Conservation (phyloP, 2,329 filamentous ascomycete species). For the Zasmidium cellare region DNA sequence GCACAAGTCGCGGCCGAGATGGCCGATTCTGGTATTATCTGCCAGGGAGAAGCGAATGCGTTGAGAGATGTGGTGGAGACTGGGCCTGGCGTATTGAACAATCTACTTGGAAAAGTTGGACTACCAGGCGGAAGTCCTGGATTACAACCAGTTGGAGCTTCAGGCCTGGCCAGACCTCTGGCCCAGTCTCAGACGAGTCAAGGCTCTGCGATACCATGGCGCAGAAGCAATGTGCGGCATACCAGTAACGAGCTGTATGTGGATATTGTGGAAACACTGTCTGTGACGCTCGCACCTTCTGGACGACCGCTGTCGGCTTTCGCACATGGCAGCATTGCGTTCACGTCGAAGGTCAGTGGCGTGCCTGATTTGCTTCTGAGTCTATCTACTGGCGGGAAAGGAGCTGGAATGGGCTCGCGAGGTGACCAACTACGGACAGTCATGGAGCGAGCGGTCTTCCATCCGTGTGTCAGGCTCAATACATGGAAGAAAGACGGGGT, state of each 20-base stretch:
- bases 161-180: constrained; percentile 17
- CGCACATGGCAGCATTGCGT: constrained; percentile 88
- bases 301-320: constrained; percentile 84
- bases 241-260: constrained; percentile 97
- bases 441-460: constrained; percentile 88
- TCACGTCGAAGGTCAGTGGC: constrained; percentile 92
- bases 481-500: constrained; percentile 87
- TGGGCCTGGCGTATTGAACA: constrained; percentile 79
- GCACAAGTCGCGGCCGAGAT: constrained; percentile 92
- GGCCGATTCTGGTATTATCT: constrained; percentile 89
- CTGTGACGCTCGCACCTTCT: constrained; percentile 85
- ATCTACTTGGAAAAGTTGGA: constrained; percentile 82
- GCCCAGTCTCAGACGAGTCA: constrained; percentile 26
- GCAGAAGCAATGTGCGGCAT: constrained; percentile 86
- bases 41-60: constrained; percentile 90
- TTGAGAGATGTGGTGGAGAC: constrained; percentile 89
- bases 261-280: constrained; percentile 87
- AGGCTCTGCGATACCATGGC: constrained; percentile 73
- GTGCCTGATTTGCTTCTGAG: constrained; percentile 85
- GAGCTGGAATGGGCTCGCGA: constrained; percentile 65
- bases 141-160: constrained; percentile 22
- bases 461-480: constrained; percentile 89
- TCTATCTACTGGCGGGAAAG: constrained; percentile 78
- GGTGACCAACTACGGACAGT: constrained; percentile 46
- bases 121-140: constrained; percentile 60